A percentile compares a stretch with the other conserved stretches of the same genome.
phyloP scores from a whole-genome alignment of 192 early-diverging fungal genomes.

The Coemansia sp. region DNA sequence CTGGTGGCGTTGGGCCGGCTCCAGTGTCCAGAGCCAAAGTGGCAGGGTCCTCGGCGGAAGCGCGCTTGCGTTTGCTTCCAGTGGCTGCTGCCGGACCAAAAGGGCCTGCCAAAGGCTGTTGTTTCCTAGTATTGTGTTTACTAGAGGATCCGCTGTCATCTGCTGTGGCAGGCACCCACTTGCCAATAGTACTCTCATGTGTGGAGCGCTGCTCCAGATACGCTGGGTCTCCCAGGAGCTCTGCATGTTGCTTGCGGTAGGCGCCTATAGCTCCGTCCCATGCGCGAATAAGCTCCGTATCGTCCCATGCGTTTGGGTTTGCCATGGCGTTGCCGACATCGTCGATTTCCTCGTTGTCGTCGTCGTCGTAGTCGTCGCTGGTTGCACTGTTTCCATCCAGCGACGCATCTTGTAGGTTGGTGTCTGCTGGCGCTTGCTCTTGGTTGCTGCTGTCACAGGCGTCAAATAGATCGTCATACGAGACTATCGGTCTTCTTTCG shows the following conservation, averaged over 20 bases:
- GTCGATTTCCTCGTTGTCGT: conserved; percentile 1
- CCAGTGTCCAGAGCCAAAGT: conserved; percentile 7
- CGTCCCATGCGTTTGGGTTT: conserved; percentile 57
- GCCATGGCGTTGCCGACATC: conserved; percentile 2
- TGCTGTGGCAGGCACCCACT: conserved; percentile 12
- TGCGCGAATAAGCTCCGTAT: conserved; percentile 60
- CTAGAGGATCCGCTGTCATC: not conserved
- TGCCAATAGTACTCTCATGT: conserved; percentile 24
- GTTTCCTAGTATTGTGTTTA: not conserved
- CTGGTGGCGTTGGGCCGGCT: conserved; percentile 9
- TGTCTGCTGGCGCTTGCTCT: not conserved
- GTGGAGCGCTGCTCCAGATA: conserved; percentile 20
- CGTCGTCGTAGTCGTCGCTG: conserved; percentile 12
- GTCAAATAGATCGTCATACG: conserved; percentile 43
- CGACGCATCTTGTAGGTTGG: not conserved
- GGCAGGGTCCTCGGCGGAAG: not conserved
- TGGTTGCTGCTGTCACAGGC: conserved; percentile 14
- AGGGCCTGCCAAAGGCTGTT: not conserved
- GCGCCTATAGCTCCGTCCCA: conserved; percentile 64
- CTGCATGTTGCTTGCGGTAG: conserved; percentile 53
- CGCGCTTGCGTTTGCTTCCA: conserved; percentile 22
- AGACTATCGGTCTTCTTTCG: conserved; percentile 34
- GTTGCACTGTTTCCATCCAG: not conserved
- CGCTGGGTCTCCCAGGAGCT: conserved; percentile 22
- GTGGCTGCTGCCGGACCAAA: conserved; percentile 11